Conservation (phyloP, 129 eudicot genomes). For the Cynara cardunculus region DNA sequence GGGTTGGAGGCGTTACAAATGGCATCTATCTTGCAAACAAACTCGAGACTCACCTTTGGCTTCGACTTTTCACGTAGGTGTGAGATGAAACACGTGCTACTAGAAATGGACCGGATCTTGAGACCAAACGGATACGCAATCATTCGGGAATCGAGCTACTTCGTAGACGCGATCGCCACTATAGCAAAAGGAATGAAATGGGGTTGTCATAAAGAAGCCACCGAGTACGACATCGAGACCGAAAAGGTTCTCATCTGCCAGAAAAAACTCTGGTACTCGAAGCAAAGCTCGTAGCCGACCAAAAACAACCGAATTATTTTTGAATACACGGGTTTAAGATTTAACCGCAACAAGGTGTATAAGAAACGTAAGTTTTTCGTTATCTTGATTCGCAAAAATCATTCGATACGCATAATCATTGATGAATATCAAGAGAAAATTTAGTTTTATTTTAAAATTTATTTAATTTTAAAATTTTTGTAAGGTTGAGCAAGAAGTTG, state of each 20-base stretch:
- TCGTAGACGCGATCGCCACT: constrained; percentile 59
- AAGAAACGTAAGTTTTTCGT: constrained; percentile 19
- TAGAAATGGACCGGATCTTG: constrained; percentile 93
- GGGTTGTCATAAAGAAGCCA: constrained; percentile 82
- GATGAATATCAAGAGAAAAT: constrained; percentile 22
- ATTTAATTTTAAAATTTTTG: constrained; percentile 30
- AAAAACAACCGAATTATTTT: constrained; percentile 6
- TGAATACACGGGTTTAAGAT: constrained; percentile 2
- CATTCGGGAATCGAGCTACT: constrained; percentile 77
- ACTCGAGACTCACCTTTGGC: neutral
- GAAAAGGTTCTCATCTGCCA: constrained; percentile 87
- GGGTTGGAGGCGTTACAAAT: neutral
- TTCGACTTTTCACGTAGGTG: constrained; percentile 47
- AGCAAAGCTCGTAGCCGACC: constrained; percentile 50
- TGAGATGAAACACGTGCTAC: constrained; percentile 78
- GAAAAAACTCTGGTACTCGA: constrained; percentile 86
- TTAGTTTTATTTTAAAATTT: constrained; percentile 17
- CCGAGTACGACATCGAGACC: constrained; percentile 60
- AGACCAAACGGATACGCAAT: constrained; percentile 84
- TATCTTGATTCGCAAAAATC: constrained; percentile 10
- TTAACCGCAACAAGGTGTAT: neutral
- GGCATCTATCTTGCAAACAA: neutral
- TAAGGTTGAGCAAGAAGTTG: constrained; percentile 10
- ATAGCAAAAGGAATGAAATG: constrained; percentile 84
- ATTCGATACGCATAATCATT: constrained; percentile 24